Conservation (phyloP, 345 rosid species). For the Euphorbia lathyris region DNA sequence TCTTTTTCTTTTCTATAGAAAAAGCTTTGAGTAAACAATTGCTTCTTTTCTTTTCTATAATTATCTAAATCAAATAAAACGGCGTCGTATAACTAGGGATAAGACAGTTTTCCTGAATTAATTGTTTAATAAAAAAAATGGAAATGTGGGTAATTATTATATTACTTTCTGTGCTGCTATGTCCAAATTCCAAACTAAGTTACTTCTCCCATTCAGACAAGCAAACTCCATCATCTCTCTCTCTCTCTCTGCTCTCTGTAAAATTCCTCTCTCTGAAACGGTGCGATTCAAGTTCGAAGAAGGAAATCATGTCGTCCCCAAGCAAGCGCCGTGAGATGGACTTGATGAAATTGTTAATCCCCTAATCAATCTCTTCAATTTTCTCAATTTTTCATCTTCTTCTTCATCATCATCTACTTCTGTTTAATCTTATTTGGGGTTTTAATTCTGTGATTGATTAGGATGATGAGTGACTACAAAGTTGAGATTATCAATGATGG, state of each 20-base stretch:
- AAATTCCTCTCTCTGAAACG: not conserved
- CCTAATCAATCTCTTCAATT: not conserved
- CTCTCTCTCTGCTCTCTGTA: not conserved
- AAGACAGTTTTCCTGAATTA: not conserved
- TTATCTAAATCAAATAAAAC: too few species aligned
- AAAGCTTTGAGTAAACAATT: too few species aligned
- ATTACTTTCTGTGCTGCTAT: not conserved
- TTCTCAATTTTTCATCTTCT: not conserved
- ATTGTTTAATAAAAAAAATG: not conserved
- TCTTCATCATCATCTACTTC: not conserved
- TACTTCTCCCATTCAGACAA: slow-evolving; percentile 18
- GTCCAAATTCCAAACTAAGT: not conserved
- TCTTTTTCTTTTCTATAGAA: too few species aligned
- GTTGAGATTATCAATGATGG: slow-evolving; percentile 67
- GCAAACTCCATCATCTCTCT: slow-evolving; percentile 3
- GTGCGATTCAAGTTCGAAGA: not conserved
- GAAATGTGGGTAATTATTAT: slow-evolving; percentile 1
- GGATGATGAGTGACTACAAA: slow-evolving; percentile 80
- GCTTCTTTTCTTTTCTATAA: too few species aligned
- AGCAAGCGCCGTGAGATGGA: slow-evolving; percentile 82
- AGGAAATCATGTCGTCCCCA: slow-evolving; percentile 58
- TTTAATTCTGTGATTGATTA: slow-evolving; percentile 19
- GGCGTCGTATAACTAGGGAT: not conserved
- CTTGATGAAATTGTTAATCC: slow-evolving; percentile 61
- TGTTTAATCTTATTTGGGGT: not conserved